phyloP scores from a whole-genome alignment of 352 stramenopile genomes.

The Peronosclerospora sorghi region DNA sequence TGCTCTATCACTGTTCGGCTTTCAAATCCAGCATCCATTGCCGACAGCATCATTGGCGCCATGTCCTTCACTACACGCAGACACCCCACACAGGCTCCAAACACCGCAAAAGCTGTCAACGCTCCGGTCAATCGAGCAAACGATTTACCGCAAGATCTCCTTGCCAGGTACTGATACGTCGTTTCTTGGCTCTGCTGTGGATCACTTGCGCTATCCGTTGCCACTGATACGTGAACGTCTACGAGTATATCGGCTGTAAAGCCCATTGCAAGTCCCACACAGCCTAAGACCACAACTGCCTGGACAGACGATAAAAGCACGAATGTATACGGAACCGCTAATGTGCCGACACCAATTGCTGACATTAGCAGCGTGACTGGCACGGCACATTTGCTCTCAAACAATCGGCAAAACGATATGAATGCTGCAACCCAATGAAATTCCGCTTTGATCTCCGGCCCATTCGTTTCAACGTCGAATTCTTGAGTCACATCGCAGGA shows the following conservation, averaged over 20 bases:
- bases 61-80: slow-evolving; percentile 65
- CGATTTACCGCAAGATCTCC: slow-evolving; percentile 36
- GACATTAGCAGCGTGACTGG: slow-evolving; percentile 49
- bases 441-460: too few species aligned
- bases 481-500: too few species aligned
- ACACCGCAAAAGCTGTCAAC: slow-evolving; percentile 60
- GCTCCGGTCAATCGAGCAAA: slow-evolving; percentile 42
- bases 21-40: slow-evolving; percentile 14
- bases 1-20: slow-evolving; percentile 18
- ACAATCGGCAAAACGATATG: slow-evolving; percentile 12
- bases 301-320: slow-evolving; percentile 33
- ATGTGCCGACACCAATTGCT: slow-evolving; percentile 39
- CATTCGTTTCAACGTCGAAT: too few species aligned
- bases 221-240: slow-evolving; percentile 44
- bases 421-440: too few species aligned
- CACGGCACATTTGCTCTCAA: slow-evolving; percentile 21
- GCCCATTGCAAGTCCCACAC: slow-evolving; percentile 52
- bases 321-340: slow-evolving; percentile 60
- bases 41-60: slow-evolving; percentile 39
- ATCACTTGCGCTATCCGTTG: slow-evolving; percentile 7
- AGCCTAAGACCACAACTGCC: slow-evolving; percentile 30
- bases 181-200: slow-evolving; percentile 27
- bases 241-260: slow-evolving; percentile 62
- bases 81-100: slow-evolving; percentile 65
- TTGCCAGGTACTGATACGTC: slow-evolving; percentile 59